Evolutionary conservation across 2,329 filamentous ascomycete genomes (phyloP).

Genomic region (Berkeleyomyces rouxiae): DNA sequence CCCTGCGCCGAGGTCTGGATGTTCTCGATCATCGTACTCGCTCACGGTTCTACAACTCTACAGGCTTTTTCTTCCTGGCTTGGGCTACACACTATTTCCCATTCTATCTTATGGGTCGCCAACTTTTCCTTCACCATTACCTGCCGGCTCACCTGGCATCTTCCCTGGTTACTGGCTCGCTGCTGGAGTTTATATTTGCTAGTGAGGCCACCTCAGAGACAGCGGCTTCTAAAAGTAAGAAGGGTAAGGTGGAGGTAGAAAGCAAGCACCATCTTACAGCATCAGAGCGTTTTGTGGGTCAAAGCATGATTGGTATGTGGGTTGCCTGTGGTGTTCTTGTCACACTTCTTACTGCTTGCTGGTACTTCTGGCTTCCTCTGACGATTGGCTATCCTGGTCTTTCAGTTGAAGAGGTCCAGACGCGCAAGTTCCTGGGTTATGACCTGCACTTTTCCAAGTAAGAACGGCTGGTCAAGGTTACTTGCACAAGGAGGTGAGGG

Average conservation of each 20-base stretch:
- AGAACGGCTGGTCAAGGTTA: conserved; percentile 13
- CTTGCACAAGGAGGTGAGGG: too few relatives aligned
- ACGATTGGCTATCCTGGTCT: conserved; percentile 92
- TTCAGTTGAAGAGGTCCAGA: conserved; percentile 56
- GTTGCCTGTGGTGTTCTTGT: conserved; percentile 58
- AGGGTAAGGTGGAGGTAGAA: conserved; percentile 25
- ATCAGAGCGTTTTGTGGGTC: conserved; percentile 60
- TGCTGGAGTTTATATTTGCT: conserved; percentile 93
- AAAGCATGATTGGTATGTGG: conserved; percentile 67
- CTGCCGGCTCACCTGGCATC: conserved; percentile 88
- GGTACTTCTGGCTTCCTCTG: conserved; percentile 85
- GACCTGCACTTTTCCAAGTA: conserved; percentile 98
- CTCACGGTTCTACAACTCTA: conserved; percentile 91
- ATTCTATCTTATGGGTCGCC: conserved; percentile 95
- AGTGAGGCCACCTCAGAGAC: conserved; percentile 34
- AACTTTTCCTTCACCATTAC: conserved; percentile 96
- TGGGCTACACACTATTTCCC: conserved; percentile 97
- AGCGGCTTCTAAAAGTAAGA: conserved; percentile 18
- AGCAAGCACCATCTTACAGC: conserved; percentile 54
- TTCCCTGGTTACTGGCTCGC: conserved; percentile 70
- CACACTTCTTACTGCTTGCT: conserved; percentile 51
- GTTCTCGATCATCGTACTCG: conserved; percentile 89
- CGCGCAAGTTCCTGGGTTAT: conserved; percentile 90
- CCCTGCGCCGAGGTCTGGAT: conserved; percentile 80
- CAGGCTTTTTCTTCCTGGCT: conserved; percentile 95